Base-by-base conservation (phyloP, 108 stramenopile genomes). In the Mediolabrus comicus region DNA sequence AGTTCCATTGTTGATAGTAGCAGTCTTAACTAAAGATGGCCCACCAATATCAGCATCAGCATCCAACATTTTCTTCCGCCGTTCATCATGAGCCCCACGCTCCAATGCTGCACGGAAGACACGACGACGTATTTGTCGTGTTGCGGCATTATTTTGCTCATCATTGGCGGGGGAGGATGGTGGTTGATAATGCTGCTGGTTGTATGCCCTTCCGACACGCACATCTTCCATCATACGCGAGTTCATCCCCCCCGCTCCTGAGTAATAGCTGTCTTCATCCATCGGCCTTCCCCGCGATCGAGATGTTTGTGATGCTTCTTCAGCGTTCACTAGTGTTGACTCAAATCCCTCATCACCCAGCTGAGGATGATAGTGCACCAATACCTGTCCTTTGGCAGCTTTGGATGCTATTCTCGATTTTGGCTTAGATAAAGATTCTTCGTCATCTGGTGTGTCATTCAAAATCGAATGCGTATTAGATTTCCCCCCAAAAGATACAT, bases 301-400 rank as follows among this genome's bases (percentile, higher is more conserved):
- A 46, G 22, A 32, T 65, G 30, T 16, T 46, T 11, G 28, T 53
- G 34, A 24, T 33, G 53, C 34, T 36, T 31, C 52, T 11, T n/a
- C 41, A 3, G 38, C 30, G 16, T 62, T 30, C 38, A 80, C 25
- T 38, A 80, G 39, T 0, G 79, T 80, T 0, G 79, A 80, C 62
- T 80, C 79, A 36, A 72, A 80, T 25, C 79, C 79, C 33, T 72
- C 67, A 31, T 80, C 79, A 3, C 79, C 79, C 57, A 80, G 11
- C 32, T 80, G 79, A 13, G 79, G 79, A 65, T 80, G 79, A 65
- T 80, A 80, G 56, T 80, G 79, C 19, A 80, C 79, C 30, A 80
- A n/a, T 0, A 80, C 79, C 19, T 80, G 79, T 8, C 65, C 62
- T 28, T 60, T 24, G 9, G 53, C 19, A 3, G 60, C n/a, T 8